Conservation (phyloP, 352 stramenopile species). For the Phytophthora pinifolia region DNA sequence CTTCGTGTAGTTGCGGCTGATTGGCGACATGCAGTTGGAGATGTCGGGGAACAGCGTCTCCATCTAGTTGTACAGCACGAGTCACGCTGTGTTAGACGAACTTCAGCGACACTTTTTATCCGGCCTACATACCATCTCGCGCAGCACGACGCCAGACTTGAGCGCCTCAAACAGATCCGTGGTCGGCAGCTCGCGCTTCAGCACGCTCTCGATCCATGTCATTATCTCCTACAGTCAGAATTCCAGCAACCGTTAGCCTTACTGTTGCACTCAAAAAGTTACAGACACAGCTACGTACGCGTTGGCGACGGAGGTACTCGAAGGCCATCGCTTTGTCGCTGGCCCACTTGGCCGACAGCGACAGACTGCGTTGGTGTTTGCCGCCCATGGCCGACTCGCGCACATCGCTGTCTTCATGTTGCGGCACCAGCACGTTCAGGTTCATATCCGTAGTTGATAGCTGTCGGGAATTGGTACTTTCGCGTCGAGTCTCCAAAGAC, state of each 20-base stretch:
- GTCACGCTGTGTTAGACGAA: not conserved
- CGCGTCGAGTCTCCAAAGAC: constrained; percentile 28
- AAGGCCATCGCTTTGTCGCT: constrained; percentile 71
- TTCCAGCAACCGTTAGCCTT: not conserved
- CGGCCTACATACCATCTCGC: constrained; percentile 51
- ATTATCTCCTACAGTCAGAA: constrained; percentile 52
- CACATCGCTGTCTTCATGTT: constrained; percentile 22
- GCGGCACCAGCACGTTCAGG: constrained; percentile 31
- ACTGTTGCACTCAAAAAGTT: not conserved
- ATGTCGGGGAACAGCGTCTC: constrained; percentile 55
- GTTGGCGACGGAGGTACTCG: constrained; percentile 72
- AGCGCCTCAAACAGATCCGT: constrained; percentile 64
- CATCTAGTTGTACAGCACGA: constrained; percentile 27
- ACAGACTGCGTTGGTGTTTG: constrained; percentile 69
- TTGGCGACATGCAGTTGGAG: constrained; percentile 57
- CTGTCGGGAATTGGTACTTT: constrained; percentile 9
- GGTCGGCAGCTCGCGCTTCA: constrained; percentile 53
- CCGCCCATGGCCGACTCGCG: constrained; percentile 58
- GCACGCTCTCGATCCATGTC: constrained; percentile 70
- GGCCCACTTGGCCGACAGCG: constrained; percentile 75
- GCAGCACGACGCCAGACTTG: constrained; percentile 75
- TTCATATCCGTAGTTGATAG: constrained; percentile 41
- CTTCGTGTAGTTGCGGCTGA: constrained; percentile 70
- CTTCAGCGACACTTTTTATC: no score
- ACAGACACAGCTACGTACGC: constrained; percentile 30